These are phyloP conservation scores for Starmerella geochares DNA, from an alignment of 805 yeast genomes.

Conservation along the genomic window DNA sequence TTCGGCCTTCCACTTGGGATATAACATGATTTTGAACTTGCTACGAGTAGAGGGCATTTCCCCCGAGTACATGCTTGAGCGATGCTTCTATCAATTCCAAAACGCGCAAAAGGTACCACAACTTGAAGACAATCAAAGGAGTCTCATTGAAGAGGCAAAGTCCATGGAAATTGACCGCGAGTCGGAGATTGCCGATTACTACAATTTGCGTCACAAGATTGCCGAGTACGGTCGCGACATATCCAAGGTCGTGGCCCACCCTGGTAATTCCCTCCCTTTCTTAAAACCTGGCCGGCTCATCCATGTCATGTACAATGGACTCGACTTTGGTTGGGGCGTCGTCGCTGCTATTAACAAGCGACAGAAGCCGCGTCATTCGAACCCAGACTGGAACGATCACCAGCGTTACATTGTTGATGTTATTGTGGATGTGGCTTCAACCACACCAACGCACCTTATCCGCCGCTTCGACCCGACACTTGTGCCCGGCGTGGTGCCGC, in stretches of 20 bases:
- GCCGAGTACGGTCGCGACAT: constrained; percentile 63
- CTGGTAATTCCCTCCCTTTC: constrained; percentile 72
- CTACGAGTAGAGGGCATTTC: constrained; percentile 97
- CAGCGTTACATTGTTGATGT: constrained; percentile 84
- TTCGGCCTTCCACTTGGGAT: constrained; percentile 94
- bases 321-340: constrained; percentile 94
- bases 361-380: constrained; percentile 39
- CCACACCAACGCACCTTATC: constrained; percentile 65
- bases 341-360: constrained; percentile 71
- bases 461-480: constrained; percentile 68
- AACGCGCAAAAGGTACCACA: constrained; percentile 83
- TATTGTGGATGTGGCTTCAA: constrained; percentile 61
- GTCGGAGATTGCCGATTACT: constrained; percentile 62
- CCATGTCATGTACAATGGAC: constrained; percentile 45
- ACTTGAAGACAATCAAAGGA: constrained; percentile 57
- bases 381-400: constrained; percentile 62
- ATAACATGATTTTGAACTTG: constrained; percentile 89
- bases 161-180: constrained; percentile 61
- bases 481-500: constrained; percentile 84
- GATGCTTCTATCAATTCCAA: constrained; percentile 91
- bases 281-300: constrained; percentile 82
- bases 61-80: constrained; percentile 92
- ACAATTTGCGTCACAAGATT: constrained; percentile 66
- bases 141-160: constrained; percentile 42
- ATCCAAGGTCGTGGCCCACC: constrained; percentile 77